Evolutionary conservation across 805 yeast genomes (phyloP).

Genomic region (Wickerhamomyces bovis): DNA sequence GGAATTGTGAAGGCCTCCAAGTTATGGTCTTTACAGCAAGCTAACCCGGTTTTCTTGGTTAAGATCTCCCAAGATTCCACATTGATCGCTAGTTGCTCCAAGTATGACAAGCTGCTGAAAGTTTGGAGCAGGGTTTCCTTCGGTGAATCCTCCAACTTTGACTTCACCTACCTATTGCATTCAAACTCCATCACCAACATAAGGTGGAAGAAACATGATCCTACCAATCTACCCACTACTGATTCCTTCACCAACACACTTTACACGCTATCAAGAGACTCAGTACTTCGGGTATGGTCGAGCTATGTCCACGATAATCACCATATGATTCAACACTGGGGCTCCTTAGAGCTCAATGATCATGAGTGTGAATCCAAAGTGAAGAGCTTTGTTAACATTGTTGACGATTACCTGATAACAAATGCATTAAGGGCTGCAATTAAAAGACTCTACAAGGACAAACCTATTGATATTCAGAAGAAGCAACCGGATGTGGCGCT

Average conservation of each 20-base stretch:
- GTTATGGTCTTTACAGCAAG: conserved; percentile 41
- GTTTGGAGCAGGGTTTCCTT: conserved; percentile 73
- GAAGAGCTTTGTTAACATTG: conserved; percentile 30
- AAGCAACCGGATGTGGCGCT: conserved; percentile 38
- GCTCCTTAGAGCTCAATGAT: conserved; percentile 31
- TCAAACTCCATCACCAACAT: conserved; percentile 48
- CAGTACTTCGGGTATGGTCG: conserved; percentile 61
- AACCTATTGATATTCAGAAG: conserved; percentile 20
- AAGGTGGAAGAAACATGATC: conserved; percentile 47
- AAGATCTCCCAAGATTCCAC: conserved; percentile 63
- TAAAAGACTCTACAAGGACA: conserved; percentile 14
- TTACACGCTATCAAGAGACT: conserved; percentile 60
- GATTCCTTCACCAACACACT: conserved; percentile 43
- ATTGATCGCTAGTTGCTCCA: conserved; percentile 58
- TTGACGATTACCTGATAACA: conserved; percentile 35
- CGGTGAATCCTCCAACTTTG: conserved; percentile 60
- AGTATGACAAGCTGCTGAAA: conserved; percentile 61
- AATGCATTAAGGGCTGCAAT: conserved; percentile 17
- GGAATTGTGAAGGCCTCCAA: conserved; percentile 31
- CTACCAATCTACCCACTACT: conserved; percentile 16
- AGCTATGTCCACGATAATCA: conserved; percentile 56
- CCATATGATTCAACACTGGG: conserved; percentile 53
- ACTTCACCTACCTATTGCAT: conserved; percentile 63
- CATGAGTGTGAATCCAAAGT: neutral
- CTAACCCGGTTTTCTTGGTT: conserved; percentile 53